Conservation (phyloP, 1,284 basidiomycete species). For the Microbotryum violaceum region DNA sequence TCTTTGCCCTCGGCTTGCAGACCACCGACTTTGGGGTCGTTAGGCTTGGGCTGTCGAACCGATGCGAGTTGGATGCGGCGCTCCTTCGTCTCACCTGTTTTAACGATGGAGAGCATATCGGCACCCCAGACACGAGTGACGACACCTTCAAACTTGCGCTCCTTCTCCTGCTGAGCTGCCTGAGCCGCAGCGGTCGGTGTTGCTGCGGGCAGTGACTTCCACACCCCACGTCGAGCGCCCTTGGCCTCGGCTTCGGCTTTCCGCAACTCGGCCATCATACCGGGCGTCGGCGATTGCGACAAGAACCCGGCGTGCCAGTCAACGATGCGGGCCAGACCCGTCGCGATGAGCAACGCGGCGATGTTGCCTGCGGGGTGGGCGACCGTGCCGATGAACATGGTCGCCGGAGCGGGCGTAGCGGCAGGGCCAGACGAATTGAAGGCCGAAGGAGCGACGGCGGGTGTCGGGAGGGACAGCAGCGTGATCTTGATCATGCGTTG, state of each 20-base stretch:
- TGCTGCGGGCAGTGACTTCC: constrained; percentile 51
- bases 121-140: constrained; percentile 86
- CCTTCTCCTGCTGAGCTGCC: constrained; percentile 44
- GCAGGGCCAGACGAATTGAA: constrained; percentile 60
- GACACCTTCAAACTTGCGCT: constrained; percentile 64
- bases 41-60: constrained; percentile 43
- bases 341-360: constrained; percentile 75
- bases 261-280: constrained; percentile 73
- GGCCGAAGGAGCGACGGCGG: constrained; percentile 61
- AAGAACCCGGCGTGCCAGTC: constrained; percentile 98
- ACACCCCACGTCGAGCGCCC: constrained; percentile 69
- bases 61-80: constrained; percentile 63
- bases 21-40: constrained; percentile 78
- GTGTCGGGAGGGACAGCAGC: constrained; percentile 75
- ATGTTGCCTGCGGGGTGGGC: constrained; percentile 91
- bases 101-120: constrained; percentile 77
- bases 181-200: constrained; percentile 10
- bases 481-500: constrained; percentile 81
- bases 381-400: constrained; percentile 84
- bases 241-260: constrained; percentile 77
- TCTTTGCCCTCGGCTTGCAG: constrained; percentile 86
- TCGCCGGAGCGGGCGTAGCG: constrained; percentile 51
- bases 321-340: constrained; percentile 82
- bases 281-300: constrained; percentile 51
- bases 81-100: constrained; percentile 67